A percentile compares a stretch with the other conserved stretches of the same genome.
Conservation (phyloP, 2,329 filamentous ascomycete species). For the Colletotrichum trifolii region DNA sequence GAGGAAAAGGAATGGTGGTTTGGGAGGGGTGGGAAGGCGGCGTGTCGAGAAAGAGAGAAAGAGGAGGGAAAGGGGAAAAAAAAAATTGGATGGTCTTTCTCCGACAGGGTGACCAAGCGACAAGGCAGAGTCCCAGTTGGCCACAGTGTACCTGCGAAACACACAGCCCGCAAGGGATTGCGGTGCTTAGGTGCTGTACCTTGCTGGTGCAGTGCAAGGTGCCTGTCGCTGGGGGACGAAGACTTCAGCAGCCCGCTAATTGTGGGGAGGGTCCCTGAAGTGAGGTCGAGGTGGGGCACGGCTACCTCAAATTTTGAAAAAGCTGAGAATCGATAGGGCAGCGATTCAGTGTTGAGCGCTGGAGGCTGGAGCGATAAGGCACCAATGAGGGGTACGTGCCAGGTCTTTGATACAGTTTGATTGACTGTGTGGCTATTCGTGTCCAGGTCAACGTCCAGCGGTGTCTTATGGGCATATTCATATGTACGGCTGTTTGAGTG, state of each 20-base stretch:
- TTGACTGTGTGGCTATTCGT: too few species aligned
- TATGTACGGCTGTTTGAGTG: too few species aligned
- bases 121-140: conserved; percentile 9
- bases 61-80: conserved; percentile 15
- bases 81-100: conserved; percentile 27
- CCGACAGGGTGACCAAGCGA: conserved; percentile 27
- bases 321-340: conserved; percentile 35
- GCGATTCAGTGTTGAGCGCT: neutral
- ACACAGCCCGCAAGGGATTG: conserved; percentile 18
- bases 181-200: conserved; percentile 19
- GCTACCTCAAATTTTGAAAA: conserved; percentile 34
- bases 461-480: too few species aligned
- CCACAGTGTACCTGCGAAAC: neutral
- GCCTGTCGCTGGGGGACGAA: conserved; percentile 1
- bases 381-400: conserved; percentile 21
- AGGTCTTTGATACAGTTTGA: neutral
- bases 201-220: conserved; percentile 11
- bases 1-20: neutral
- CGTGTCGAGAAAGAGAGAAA: conserved; percentile 27
- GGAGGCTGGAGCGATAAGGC: conserved; percentile 26
- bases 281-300: conserved; percentile 12
- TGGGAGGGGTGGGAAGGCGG: conserved; percentile 10
- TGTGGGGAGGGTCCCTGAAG: conserved; percentile 25
- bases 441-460: too few species aligned
- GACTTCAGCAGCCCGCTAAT: neutral